phyloP scores from a whole-genome alignment of 2,329 filamentous ascomycete species.

The Thielaviopsis cerberus region DNA sequence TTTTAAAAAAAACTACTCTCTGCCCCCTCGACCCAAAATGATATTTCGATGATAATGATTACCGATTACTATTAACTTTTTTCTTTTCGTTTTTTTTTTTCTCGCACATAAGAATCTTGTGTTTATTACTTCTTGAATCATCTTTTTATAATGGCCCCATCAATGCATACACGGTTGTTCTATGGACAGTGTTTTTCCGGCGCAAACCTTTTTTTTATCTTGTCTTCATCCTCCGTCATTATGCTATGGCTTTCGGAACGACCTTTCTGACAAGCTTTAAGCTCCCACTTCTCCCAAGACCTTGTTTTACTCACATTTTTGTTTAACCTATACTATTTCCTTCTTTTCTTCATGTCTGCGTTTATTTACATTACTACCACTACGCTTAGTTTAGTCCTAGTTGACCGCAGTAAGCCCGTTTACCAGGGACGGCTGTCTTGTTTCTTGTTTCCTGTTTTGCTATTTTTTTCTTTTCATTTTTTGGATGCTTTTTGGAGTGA shows the following conservation, averaged over 20 bases:
- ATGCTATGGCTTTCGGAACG: not conserved
- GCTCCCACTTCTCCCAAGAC: constrained; percentile 16
- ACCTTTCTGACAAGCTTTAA: not conserved
- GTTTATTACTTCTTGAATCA: not conserved
- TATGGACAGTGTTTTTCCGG: not conserved
- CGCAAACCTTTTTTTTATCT: not conserved
- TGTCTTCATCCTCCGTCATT: not conserved
- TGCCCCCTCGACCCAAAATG: not conserved
- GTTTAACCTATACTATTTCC: constrained; percentile 8
- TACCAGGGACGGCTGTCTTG: not conserved
- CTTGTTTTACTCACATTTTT: constrained; percentile 13
- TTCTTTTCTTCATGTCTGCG: constrained; percentile 2
- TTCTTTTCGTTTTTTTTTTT: not conserved
- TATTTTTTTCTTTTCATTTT: not conserved
- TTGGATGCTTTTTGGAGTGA: not conserved
- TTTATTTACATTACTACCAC: not conserved
- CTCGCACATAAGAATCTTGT: not conserved
- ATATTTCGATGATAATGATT: not conserved
- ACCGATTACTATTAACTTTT: not conserved
- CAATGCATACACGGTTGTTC: not conserved
- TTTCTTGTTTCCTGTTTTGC: not conserved
- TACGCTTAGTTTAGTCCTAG: not conserved
- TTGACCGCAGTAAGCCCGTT: not conserved
- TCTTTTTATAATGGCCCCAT: not conserved
- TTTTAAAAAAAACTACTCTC: no score